Base-by-base conservation (phyloP, 2,329 filamentous ascomycete species). In the Paraconiothyrium brasiliense region DNA sequence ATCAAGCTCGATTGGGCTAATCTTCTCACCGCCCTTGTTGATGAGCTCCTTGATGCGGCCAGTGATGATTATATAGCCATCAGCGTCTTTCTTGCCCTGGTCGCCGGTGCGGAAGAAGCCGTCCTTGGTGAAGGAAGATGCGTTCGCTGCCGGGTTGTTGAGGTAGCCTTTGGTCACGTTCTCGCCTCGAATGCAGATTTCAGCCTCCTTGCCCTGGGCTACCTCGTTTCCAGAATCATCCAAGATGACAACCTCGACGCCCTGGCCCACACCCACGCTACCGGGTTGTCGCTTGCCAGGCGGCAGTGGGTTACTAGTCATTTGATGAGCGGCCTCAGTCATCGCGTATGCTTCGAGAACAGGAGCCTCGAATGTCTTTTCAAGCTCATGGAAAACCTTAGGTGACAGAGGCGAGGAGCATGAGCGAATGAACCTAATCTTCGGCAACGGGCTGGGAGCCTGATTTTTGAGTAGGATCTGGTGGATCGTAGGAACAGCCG, bases 31-130 rank as follows among this genome's bases (percentile, higher is more conserved):
- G 58, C 91, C 92, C 80, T 94, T 94, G 81, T 93, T 93, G 83
- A 97, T 96, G 56, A 97, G 84, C 80, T 97, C 93, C 84, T 97
- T 97, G 81, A 96, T 96, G 57, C 93, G 86, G n/a, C 93, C 93
- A 0, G 93, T 96, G 79, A 97, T 94, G 73, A 92, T 85, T 11
- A 97, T 82, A 75, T 95, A 96, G 62, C 92, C 92, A 68, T 95
- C 91, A 60, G 87, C 81, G 71, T 96, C 92, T 75, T 88, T 85
- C 80, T 90, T 91, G 54, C 93, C 93, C 78, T 96, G 92, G 74
- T 97, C 93, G 6, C 93, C 93, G 0, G 93, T 96, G 69, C 92
- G 87, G 86, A 97, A 96, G 82, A 92, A 96, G 10, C 92, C 90
- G n/a, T 84, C 83, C 66, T 86, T 83, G 32, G 90, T 91, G 79